Percentiles rank a stretch among this genome's conserved stretches.
phyloP scores from a whole-genome alignment of 495 filamentous ascomycete species.

The Podospora pseudocomata region DNA sequence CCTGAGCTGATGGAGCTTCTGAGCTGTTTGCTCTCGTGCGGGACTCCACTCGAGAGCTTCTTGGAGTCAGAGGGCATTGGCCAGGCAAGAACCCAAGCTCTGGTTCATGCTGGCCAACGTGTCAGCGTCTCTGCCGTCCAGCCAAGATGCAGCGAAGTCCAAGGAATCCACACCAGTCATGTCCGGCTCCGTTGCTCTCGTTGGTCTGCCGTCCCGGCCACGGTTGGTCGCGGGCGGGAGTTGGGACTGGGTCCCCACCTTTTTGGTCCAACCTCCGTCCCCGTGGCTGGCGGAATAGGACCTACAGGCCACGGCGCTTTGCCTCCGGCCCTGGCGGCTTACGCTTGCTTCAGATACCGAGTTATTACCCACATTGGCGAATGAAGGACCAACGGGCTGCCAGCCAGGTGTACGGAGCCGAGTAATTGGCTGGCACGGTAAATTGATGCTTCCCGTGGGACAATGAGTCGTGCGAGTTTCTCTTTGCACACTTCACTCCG shows the following conservation, averaged over 20 bases:
- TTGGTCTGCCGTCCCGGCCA: conserved; percentile 4
- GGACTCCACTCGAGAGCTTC: conserved; percentile 2
- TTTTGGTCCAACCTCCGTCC: conserved; percentile 6
- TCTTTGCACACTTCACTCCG: not conserved
- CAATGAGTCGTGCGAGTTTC: not conserved
- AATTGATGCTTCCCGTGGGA: not conserved
- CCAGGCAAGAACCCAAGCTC: not conserved
- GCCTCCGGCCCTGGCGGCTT: not conserved
- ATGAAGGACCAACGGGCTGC: not conserved
- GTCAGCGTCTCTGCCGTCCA: conserved; percentile 5
- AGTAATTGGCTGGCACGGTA: not conserved
- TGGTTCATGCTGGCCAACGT: not conserved
- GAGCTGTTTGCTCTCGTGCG: not conserved
- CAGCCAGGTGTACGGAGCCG: not conserved
- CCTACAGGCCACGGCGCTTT: conserved; percentile 1
- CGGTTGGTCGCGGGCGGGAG: not conserved
- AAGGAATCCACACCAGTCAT: conserved; percentile 2
- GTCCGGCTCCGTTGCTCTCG: conserved; percentile 6
- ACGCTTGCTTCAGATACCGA: not conserved
- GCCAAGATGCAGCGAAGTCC: conserved; percentile 3
- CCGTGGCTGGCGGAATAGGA: conserved; percentile 1
- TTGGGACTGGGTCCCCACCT: not conserved
- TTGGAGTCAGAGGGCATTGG: conserved; percentile 1
- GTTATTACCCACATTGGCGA: not conserved
- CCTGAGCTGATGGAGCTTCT: not conserved